Evolutionary conservation across 2,329 filamentous ascomycete genomes (phyloP), one percentile per base, ranked within the genome.

Genomic region (Phaeosphaeriaceae sp.): DNA sequence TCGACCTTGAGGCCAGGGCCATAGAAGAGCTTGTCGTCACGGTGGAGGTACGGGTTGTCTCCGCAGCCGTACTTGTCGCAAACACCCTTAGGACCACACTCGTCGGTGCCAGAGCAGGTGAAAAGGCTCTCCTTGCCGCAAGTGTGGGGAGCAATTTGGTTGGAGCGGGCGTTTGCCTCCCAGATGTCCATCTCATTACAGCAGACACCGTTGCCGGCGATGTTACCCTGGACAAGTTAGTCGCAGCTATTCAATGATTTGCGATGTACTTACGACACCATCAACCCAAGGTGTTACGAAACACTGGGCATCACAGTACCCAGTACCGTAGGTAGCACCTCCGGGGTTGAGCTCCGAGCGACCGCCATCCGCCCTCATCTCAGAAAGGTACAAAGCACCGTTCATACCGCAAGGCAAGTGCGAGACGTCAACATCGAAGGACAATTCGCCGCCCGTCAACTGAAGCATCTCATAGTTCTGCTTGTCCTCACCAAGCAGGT

Each of bases 361-460:
- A 7, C 76, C 76, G 48, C 76, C 76, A 42, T 70, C 61, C 10
- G 66, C 73, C 52, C 74, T 64, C 77, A 79, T 79, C 63, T 79
- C 76, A 17, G 71, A 74, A 9, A 79, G 66, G 51, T 79, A 79
- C 6, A 79, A 54, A 50, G 77, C 77, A 42, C 77, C 76, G 52
- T 79, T 79, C 74, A 78, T 78, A 25, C 77, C 77, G 61, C 77
- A 79, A 5, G 76, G 76, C n/a, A 78, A 66, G 62, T 75, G 77
- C 3, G 76, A 78, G 1, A 74, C 85, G 72, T 91, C 89, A 24
- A 91, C 88, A 54, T 91, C 88, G 61, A 91, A 90, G 54, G 87
- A 88, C 78, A 91, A 88, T 76, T 91, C 89, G 70, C 88, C 84
- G 77, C 86, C 87, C 53, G 87, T 81, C 57, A 91, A 81, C 58